Percentiles rank a stretch among this genome's conserved stretches.
Evolutionary conservation across 2,329 filamentous ascomycete genomes (phyloP).

Genomic region (Dendrostoma leiphaemia): DNA sequence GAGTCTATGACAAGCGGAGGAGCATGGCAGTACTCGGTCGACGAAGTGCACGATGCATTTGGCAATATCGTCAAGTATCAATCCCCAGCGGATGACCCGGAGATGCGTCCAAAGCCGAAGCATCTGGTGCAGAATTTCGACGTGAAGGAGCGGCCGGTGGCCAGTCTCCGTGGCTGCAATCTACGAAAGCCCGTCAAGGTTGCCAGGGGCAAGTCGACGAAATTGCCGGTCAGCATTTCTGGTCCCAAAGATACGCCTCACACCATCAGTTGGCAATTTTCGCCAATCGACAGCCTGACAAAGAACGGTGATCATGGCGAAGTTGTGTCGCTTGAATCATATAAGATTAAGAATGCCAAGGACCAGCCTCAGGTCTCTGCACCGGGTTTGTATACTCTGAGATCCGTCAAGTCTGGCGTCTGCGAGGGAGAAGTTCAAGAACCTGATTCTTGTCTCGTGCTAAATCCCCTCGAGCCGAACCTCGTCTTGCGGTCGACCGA

Average conservation of each 20-base stretch:
- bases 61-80: slow-evolving; percentile 82
- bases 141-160: slow-evolving; percentile 82
- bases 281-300: slow-evolving; percentile 66
- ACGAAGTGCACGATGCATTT: slow-evolving; percentile 87
- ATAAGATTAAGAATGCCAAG: slow-evolving; percentile 58
- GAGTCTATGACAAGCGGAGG: slow-evolving; percentile 81
- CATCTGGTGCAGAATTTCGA: slow-evolving; percentile 73
- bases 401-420: slow-evolving; percentile 73
- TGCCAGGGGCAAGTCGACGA: slow-evolving; percentile 67
- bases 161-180: slow-evolving; percentile 73
- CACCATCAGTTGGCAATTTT: slow-evolving; percentile 78
- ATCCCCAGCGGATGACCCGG: slow-evolving; percentile 63
- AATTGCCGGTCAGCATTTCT: slow-evolving; percentile 68
- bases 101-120: slow-evolving; percentile 57
- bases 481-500: slow-evolving; percentile 72
- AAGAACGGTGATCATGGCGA: slow-evolving; percentile 68
- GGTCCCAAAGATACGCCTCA: slow-evolving; percentile 63
- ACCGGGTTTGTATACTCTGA: slow-evolving; percentile 83
- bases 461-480: slow-evolving; percentile 87
- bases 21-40: slow-evolving; percentile 84
- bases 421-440: slow-evolving; percentile 89
- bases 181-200: slow-evolving; percentile 78
- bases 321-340: slow-evolving; percentile 54
- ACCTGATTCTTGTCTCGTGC: slow-evolving; percentile 86
- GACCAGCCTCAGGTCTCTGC: slow-evolving; percentile 69